A percentile compares a stretch with the other conserved stretches of the same genome.
Conservation (phyloP, 768 basidiomycete genomes). For the Butyriboletus loyo region DNA sequence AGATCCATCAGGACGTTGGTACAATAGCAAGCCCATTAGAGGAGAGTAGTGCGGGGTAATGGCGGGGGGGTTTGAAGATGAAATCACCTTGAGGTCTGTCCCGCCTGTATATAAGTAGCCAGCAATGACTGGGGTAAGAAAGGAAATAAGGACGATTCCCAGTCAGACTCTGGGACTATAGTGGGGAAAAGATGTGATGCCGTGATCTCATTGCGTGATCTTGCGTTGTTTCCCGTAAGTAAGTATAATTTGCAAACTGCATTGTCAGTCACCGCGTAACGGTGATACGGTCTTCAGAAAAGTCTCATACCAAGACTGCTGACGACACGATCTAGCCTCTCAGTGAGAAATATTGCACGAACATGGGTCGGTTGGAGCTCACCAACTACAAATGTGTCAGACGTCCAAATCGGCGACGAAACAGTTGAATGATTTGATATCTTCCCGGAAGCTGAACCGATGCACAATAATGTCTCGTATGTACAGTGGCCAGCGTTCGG, state of each 20-base stretch:
- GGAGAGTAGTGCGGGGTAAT: not conserved
- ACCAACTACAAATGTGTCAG: constrained; percentile 6
- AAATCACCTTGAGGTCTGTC: not conserved
- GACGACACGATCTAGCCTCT: not conserved
- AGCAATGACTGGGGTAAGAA: not conserved
- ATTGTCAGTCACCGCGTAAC: constrained; percentile 1
- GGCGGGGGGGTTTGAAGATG: not conserved
- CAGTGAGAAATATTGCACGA: not conserved
- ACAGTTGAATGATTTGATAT: not conserved
- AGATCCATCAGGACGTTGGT: not conserved
- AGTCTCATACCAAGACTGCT: not conserved
- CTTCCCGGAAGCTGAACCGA: not conserved
- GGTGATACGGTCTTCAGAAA: not conserved
- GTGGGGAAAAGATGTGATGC: constrained; percentile 11
- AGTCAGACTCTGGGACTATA: not conserved
- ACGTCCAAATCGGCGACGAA: not conserved
- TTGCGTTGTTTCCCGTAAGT: constrained; percentile 20
- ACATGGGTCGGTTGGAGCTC: not conserved
- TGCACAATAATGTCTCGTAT: not conserved
- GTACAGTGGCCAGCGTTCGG: not conserved
- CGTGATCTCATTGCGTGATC: constrained; percentile 32
- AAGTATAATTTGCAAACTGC: constrained; percentile 6
- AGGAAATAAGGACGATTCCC: not conserved
- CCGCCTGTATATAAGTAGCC: constrained; percentile 6
- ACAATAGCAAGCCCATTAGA: constrained; percentile 20